Base-by-base conservation (phyloP, 2,329 filamentous ascomycete genomes). In the Talaromyces islandicus region DNA sequence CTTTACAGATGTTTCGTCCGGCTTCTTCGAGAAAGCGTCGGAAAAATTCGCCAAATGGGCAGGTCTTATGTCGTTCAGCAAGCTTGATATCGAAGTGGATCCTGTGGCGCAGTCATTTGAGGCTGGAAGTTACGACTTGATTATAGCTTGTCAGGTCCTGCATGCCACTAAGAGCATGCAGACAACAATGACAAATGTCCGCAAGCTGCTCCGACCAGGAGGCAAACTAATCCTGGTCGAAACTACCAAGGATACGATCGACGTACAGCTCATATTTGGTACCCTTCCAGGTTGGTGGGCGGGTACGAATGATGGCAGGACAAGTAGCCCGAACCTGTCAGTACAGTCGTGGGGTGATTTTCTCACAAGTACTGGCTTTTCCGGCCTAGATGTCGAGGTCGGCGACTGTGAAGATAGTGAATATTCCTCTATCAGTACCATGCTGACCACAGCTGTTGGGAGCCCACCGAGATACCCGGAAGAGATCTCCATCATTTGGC, bases 151-250 rank as follows among this genome's bases (percentile, higher is more conserved):
- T 3, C 72, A 73, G 60, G 71, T 74, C 11, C 62, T 74, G 11
- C 71, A 75, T 35, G 72, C 71, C 0, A 73, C 72, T 1, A 50
- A 41, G 12, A 46, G 19, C 9, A 52, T 73, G 2, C 57, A 65
- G 1, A 61, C 62, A n/a, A 67, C 66, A 2, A 25, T 72, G 27
- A 12, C 11, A 2, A 67, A 73, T 58, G 63, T 73, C 0, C 64
- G 64, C 3, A 63, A 60, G 10, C 63, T 75, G 11, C 66, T 75
- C 0, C 62, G 62, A 27, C 76, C 80, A 0, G 78, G 75, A 1
- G 81, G 81, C 0, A 74, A 76, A 35, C 66, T 84, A 0, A 46
- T 83, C 1, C 54, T 81, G 0, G 58, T 77, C 5, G 81, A 84
- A 60, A 71, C 68, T 2, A 12, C 43, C 24, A 3, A 59, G 60